Conservation (phyloP, 1,284 basidiomycete species). For the Malassezia slooffiae region DNA sequence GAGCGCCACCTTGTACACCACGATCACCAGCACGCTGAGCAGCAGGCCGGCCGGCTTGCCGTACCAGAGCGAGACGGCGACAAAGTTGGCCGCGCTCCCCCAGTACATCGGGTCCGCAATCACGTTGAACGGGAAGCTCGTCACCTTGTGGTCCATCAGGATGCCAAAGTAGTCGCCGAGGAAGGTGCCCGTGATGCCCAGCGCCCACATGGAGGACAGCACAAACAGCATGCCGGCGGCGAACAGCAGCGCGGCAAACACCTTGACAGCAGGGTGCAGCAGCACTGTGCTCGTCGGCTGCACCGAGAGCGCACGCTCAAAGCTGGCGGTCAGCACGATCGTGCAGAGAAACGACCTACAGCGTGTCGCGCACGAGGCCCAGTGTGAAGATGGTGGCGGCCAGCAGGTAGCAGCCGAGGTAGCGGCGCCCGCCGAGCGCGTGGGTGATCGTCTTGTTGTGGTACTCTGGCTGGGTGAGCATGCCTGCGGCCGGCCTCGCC, state of each 20-base stretch:
- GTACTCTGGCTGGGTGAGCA: constrained; percentile 25
- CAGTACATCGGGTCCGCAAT: constrained; percentile 84
- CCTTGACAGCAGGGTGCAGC: constrained; percentile 55
- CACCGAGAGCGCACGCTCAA: constrained; percentile 55
- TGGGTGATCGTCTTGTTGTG: constrained; percentile 41
- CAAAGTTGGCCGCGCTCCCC: constrained; percentile 44
- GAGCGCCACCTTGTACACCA: constrained; percentile 35
- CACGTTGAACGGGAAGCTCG: constrained; percentile 88
- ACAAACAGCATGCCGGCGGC: constrained; percentile 53
- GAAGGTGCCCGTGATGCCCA: constrained; percentile 70
- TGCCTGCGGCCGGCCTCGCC: not conserved
- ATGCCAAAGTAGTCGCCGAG: constrained; percentile 99
- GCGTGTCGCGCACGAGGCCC: constrained; percentile 69
- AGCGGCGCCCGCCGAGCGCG: constrained; percentile 38
- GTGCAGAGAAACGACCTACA: too few species aligned
- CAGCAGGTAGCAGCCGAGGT: constrained; percentile 75
- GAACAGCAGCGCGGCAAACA: constrained; percentile 61
- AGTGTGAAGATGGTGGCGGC: constrained; percentile 78
- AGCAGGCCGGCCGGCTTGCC: constrained; percentile 42
- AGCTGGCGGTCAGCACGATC: too few species aligned
- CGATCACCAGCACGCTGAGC: constrained; percentile 37
- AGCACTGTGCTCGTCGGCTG: constrained; percentile 55
- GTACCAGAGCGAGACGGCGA: constrained; percentile 38
- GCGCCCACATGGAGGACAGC: constrained; percentile 73
- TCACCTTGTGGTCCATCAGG: constrained; percentile 67